These are phyloP conservation scores for Nymphaea colorata DNA, from an alignment of 164 flowering plant species.

Conservation along the genomic window DNA sequence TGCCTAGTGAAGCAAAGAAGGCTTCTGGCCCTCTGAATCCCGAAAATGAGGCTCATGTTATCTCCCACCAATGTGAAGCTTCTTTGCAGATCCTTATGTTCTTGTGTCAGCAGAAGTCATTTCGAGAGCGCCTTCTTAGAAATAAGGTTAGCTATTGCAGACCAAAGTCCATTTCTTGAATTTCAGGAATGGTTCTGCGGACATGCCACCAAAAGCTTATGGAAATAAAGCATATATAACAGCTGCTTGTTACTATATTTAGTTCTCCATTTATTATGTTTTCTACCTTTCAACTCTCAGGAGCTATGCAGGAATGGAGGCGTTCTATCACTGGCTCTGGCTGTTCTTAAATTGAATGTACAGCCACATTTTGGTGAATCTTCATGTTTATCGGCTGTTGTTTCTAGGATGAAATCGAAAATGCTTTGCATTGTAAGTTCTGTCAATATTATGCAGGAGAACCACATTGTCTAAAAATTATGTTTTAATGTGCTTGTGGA, in stretches of 20 bases:
- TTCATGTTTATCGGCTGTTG: constrained; percentile 37
- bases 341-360: constrained; percentile 47
- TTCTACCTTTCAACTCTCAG: constrained; percentile 23
- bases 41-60: constrained; percentile 32
- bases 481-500: constrained; percentile 2
- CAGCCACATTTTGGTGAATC: constrained; percentile 21
- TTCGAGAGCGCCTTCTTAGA: constrained; percentile 71
- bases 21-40: constrained; percentile 18
- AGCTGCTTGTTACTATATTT: too few species aligned
- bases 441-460: background rate
- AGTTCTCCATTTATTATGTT: background rate
- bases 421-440: constrained; percentile 76
- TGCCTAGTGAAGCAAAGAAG: constrained; percentile 14
- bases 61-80: constrained; percentile 87
- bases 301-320: constrained; percentile 80
- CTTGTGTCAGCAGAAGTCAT: constrained; percentile 67
- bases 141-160: constrained; percentile 49
- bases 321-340: constrained; percentile 58
- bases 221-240: too few species aligned
- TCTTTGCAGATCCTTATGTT: constrained; percentile 78
- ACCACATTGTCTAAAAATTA: background rate
- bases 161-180: background rate
- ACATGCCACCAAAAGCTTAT: too few species aligned
- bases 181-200: too few species aligned
- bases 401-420: constrained; percentile 84